Base-by-base conservation (phyloP, 805 yeast genomes). In the Saccharomycopsis amapae region DNA sequence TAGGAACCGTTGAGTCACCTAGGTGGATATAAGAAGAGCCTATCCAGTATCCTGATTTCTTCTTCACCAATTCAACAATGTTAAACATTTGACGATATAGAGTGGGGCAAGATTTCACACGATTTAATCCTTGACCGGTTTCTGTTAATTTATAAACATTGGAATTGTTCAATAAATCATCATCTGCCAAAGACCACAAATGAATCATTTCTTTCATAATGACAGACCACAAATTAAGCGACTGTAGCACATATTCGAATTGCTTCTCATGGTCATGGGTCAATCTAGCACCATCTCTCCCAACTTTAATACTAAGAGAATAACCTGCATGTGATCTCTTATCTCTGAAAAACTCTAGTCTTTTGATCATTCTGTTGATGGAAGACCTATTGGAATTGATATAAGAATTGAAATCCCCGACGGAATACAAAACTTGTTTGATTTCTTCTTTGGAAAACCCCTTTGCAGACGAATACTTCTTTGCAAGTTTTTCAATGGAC, bases 1-100 rank as follows among this genome's bases (percentile, higher is more conserved):
- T 84, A 2, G 94, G 94, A 4, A 84, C 94, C 1, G 89, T 84
- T 55, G 79, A 82, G 60, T 84, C 94, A 34, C 93, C 94, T 15
- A 85, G 58, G 61, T 84, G 94, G 20, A 84, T 83, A 19, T 81
- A 90, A 13, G 84, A 76, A 4, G 86, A 78, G 2, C 94, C 94
- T 28, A 84, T 81, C 90, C 93, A 84, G 2, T 73, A 64, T 3
- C 81, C 75, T 19, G 84, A 75, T 40, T 69, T 68, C 25, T 66
- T 60, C 56, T 84, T 85, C 38, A 84, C 84, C 47, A 78, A 79
- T n/a, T 70, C 61, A 40, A 84, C 67, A 48, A 85, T 76, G 49
- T 69, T 71, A 53, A 81, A 81, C 89, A 85, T 85, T 44, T 78
- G 78, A 44, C 82, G 71, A 60, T 78, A 72, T 25, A 84, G 71